A percentile compares a stretch with the other conserved stretches of the same genome.
phyloP scores from a whole-genome alignment of 2,329 filamentous ascomycete genomes.

The Triangularia setosa region DNA sequence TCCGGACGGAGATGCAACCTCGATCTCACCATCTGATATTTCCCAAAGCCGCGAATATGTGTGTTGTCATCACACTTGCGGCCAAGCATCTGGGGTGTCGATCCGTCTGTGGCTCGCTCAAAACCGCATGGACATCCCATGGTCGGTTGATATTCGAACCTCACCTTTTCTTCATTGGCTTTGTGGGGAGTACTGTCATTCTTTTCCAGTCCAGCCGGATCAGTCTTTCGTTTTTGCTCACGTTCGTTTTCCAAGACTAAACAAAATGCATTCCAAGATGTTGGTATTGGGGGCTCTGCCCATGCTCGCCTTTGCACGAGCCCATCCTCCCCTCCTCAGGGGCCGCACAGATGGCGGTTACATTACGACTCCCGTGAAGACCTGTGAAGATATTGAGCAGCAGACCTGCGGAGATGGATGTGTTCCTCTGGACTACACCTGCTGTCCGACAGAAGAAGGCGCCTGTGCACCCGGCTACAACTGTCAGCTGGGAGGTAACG shows the following conservation, averaged over 20 bases:
- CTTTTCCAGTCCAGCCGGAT: not conserved
- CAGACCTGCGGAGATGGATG: slow-evolving; percentile 13
- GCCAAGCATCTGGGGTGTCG: not conserved
- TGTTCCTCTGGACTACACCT: slow-evolving; percentile 7
- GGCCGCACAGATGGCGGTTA: slow-evolving; percentile 3
- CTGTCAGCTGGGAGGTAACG: slow-evolving; percentile 9
- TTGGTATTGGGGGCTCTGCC: slow-evolving; percentile 20
- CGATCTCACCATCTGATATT: not conserved
- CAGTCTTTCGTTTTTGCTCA: not conserved
- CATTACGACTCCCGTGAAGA: not conserved
- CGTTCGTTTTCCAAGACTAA: slow-evolving; percentile 10
- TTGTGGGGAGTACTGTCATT: not conserved
- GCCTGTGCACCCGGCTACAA: not conserved
- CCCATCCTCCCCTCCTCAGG: slow-evolving; percentile 2
- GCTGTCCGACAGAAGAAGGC: slow-evolving; percentile 7
- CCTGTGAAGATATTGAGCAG: slow-evolving; percentile 6
- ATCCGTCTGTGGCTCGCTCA: not conserved
- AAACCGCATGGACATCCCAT: not conserved
- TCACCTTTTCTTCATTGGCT: not conserved
- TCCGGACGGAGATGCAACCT: not conserved
- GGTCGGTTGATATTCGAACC: not conserved
- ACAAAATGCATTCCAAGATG: slow-evolving; percentile 18
- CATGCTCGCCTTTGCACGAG: slow-evolving; percentile 11
- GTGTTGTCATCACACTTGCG: not conserved
- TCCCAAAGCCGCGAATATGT: not conserved